Evolutionary conservation across 2,329 filamentous ascomycete species (phyloP), one percentile per base, ranked within the genome.

Genomic region (Colletotrichum agaves): DNA sequence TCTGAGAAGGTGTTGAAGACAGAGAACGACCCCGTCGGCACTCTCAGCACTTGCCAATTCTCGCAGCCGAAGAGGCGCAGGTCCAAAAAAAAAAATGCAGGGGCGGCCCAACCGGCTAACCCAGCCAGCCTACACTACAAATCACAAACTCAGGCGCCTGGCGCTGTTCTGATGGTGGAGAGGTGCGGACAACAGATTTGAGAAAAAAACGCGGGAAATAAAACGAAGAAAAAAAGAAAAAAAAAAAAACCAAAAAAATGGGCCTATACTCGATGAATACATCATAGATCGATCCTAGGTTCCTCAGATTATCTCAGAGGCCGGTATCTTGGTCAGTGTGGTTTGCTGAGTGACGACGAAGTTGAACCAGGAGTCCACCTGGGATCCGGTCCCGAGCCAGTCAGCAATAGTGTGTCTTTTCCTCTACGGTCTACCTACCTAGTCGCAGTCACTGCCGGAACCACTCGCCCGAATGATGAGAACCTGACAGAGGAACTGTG

Each of bases 271-370:
- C 60, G 37, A 43, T 11, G 41, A 59, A 37, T 64, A 64, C 64
- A 67, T 67, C 65, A 67, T 67, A 52, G 53, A 47, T 43, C 31
- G 64, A 47, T 67, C 64, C 63, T 33, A n/a, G 23, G 61, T 19
- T 33, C 19, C 31, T 31, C 21, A 44, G 21, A 19, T 57, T 31
- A 19, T 31, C 23, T 52, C 17, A 11, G 52, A 50, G 50, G 49
- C 39, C 35, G 17, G 50, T 19, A 65, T 17, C 27, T 21, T 47
- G 17, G 6, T 19, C 6, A 44, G 19, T 12, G 8, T 33, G 19
- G 37, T 49, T 5, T 49, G 12, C 7, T 41, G 15, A 19, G 35
- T 44, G 33, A 44, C 43, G 37, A 44, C 53, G 44, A 31, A 15
- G 39, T 44, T 17, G 43, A 60, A 23, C 57, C 57, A 41, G 44